phyloP scores from a whole-genome alignment of 2,329 filamentous ascomycete species.

The Aureobasidium sp. region DNA sequence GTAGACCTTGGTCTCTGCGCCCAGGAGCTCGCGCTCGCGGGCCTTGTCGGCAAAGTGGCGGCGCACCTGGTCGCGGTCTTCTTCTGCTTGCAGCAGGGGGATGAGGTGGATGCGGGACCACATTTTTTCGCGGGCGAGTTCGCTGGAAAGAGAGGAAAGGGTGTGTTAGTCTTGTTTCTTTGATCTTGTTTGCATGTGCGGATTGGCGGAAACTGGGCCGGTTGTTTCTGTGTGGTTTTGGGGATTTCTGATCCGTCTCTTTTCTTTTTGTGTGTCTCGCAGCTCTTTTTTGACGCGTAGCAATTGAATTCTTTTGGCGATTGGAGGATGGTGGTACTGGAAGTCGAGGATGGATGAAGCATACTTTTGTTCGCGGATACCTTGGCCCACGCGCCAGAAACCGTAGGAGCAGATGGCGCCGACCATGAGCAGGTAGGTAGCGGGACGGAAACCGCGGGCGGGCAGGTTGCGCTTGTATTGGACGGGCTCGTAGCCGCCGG shows the following conservation, averaged over 20 bases:
- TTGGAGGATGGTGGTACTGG: not conserved
- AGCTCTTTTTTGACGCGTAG: not conserved
- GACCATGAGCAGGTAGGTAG: conserved; percentile 68
- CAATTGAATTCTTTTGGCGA: not conserved
- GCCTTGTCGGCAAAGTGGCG: conserved; percentile 79
- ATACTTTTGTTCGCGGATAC: conserved; percentile 87
- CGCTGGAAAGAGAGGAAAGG: conserved; percentile 47
- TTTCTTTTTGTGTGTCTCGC: not conserved
- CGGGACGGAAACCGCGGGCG: conserved; percentile 79
- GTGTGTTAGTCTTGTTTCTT: not conserved
- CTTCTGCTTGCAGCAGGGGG: conserved; percentile 88
- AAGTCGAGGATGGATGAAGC: conserved; percentile 26
- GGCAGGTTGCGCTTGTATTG: conserved; percentile 99
- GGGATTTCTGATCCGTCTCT: not conserved
- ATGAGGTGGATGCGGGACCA: conserved; percentile 95
- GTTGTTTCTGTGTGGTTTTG: not conserved
- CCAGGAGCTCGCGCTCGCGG: conserved; percentile 84
- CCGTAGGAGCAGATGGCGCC: conserved; percentile 78
- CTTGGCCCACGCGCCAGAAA: conserved; percentile 77
- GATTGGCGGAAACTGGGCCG: no score
- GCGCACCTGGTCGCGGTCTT: conserved; percentile 90
- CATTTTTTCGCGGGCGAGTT: conserved; percentile 94
- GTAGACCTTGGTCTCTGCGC: conserved; percentile 77
- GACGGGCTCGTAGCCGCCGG: conserved; percentile 88
- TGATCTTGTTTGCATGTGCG: not conserved